Percentiles rank a stretch among this genome's conserved stretches.
Evolutionary conservation across 257 asterid genomes (phyloP).

Genomic region (Nemophila menziesii): DNA sequence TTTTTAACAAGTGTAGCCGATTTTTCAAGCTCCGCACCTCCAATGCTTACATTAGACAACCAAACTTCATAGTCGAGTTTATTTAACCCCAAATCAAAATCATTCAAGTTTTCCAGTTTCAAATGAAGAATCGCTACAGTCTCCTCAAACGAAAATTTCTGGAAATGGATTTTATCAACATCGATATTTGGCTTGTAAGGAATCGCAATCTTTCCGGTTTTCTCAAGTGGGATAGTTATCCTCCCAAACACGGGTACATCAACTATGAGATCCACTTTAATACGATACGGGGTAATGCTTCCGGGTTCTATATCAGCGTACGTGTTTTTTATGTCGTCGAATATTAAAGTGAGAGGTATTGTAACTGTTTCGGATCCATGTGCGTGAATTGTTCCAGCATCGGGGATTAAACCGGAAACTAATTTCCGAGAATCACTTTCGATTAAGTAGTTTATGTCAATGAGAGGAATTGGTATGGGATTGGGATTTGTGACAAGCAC

Average conservation of each 20-base stretch:
- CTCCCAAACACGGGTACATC: constrained; percentile 86
- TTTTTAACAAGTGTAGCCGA: constrained; percentile 51
- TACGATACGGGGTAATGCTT: constrained; percentile 55
- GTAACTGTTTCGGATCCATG: constrained; percentile 81
- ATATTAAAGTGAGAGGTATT: constrained; percentile 53
- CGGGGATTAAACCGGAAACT: constrained; percentile 85
- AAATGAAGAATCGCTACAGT: constrained; percentile 64
- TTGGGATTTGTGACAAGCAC: constrained; percentile 71
- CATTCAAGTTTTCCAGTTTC: constrained; percentile 83
- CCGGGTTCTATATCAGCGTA: constrained; percentile 73
- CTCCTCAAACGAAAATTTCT: constrained; percentile 83
- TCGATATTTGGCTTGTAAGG: constrained; percentile 83
- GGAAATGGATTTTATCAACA: constrained; percentile 48
- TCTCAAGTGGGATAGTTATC: constrained; percentile 73
- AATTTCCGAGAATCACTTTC: constrained; percentile 85
- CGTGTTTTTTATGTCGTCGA: constrained; percentile 66
- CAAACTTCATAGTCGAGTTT: constrained; percentile 78
- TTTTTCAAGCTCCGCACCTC: constrained; percentile 51
- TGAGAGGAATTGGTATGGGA: constrained; percentile 88
- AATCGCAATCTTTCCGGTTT: constrained; percentile 74
- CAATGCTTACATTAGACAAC: constrained; percentile 75
- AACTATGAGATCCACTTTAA: constrained; percentile 82
- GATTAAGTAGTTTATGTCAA: constrained; percentile 68
- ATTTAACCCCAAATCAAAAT: constrained; percentile 72
- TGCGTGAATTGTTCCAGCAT: constrained; percentile 85